Percentiles rank a stretch among this genome's conserved stretches.
phyloP scores from a whole-genome alignment of 345 rosid species.

The Raphanus sativus region DNA sequence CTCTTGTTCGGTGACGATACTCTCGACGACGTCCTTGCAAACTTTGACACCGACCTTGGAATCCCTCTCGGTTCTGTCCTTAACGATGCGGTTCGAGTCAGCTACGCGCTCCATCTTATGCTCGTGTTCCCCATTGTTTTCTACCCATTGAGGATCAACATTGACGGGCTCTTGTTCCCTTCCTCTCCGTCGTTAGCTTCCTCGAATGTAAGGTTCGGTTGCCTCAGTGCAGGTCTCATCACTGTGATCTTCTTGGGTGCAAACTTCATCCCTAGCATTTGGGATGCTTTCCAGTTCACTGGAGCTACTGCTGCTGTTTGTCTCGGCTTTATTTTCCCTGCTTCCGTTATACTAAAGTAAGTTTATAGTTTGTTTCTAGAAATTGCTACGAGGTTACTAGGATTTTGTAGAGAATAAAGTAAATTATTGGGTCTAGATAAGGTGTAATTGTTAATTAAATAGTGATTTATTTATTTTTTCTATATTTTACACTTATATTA shows the following conservation, averaged over 20 bases:
- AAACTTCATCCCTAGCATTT: slow-evolving; percentile 90
- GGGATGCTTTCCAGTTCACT: slow-evolving; percentile 42
- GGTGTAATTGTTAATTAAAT: too few relatives aligned
- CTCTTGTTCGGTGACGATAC: slow-evolving; percentile 67
- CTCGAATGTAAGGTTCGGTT: slow-evolving; percentile 62
- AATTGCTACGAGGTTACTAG: too few relatives aligned
- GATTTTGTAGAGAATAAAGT: too few relatives aligned
- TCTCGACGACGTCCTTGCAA: not conserved
- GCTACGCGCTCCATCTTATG: slow-evolving; percentile 87
- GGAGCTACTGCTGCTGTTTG: slow-evolving; percentile 96
- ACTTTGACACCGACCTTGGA: not conserved
- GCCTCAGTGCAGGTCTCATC: slow-evolving; percentile 56
- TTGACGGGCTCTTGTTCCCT: slow-evolving; percentile 86
- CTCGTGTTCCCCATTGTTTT: slow-evolving; percentile 93
- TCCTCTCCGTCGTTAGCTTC: slow-evolving; percentile 53
- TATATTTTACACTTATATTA: too few relatives aligned
- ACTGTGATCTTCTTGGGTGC: slow-evolving; percentile 69
- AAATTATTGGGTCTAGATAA: too few relatives aligned
- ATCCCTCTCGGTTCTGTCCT: slow-evolving; percentile 53
- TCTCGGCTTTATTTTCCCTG: slow-evolving; percentile 93
- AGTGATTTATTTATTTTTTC: too few relatives aligned
- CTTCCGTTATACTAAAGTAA: slow-evolving; percentile 81
- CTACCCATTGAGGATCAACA: slow-evolving; percentile 72
- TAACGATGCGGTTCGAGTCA: slow-evolving; percentile 79
- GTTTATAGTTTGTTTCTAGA: slow-evolving; percentile 10